Conservation (phyloP, 345 rosid species). For the Melaleuca quinquenervia region DNA sequence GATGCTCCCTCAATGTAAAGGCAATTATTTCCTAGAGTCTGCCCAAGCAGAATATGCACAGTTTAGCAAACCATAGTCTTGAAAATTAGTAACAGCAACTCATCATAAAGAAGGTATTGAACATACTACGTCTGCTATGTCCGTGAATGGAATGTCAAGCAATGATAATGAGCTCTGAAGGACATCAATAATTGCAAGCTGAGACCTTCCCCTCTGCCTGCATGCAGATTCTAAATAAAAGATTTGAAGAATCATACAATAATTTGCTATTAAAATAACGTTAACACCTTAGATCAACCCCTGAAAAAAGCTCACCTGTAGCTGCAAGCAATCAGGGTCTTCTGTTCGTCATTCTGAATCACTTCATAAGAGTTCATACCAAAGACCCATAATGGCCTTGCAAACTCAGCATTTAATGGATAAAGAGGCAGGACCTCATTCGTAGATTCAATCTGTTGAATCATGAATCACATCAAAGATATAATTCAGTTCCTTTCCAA, state of each 20-base stretch:
- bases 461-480: background rate
- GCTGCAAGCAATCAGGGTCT: constrained; percentile 67
- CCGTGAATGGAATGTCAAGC: constrained; percentile 81
- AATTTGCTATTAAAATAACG: background rate
- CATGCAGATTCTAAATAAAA: constrained; percentile 7
- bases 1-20: constrained; percentile 82
- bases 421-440: constrained; percentile 48
- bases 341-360: constrained; percentile 38
- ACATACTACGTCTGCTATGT: constrained; percentile 64
- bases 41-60: constrained; percentile 7
- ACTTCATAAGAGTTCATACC: constrained; percentile 75
- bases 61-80: background rate
- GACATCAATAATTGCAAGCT: constrained; percentile 66
- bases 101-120: constrained; percentile 1
- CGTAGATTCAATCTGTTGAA: constrained; percentile 50
- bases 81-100: background rate
- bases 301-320: constrained; percentile 39
- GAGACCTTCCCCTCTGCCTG: constrained; percentile 89
- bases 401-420: constrained; percentile 70
- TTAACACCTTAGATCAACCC: background rate
- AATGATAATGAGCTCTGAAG: constrained; percentile 45
- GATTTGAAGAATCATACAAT: background rate
- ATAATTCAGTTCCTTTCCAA: background rate
- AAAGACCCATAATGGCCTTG: constrained; percentile 78
- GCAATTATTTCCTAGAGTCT: constrained; percentile 59